These are phyloP conservation scores for Exutisphaerella laricina DNA, from an alignment of 2,329 filamentous ascomycete species.

Conservation along the genomic window DNA sequence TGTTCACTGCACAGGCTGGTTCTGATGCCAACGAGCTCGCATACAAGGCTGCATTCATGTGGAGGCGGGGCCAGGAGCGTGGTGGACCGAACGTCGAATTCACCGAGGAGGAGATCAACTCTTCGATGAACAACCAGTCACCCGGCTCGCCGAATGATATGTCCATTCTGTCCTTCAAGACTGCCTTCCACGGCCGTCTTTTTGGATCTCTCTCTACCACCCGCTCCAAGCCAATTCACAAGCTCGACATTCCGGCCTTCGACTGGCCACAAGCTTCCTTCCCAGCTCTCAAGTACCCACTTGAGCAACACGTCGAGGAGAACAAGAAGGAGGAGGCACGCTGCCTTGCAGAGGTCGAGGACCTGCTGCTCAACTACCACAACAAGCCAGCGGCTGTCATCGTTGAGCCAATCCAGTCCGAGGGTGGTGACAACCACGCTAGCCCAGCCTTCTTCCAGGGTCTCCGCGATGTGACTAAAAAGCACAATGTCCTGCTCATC, in stretches of 20 bases:
- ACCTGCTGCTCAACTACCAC: constrained; percentile 72
- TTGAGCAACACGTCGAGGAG: constrained; percentile 71
- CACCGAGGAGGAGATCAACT: constrained; percentile 66
- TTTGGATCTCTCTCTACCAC: constrained; percentile 85
- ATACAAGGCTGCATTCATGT: constrained; percentile 96
- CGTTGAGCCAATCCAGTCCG: constrained; percentile 87
- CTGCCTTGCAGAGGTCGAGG: constrained; percentile 76
- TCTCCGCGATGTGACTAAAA: constrained; percentile 71
- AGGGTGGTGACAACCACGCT: constrained; percentile 92
- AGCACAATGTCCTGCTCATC: constrained; percentile 75
- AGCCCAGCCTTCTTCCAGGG: constrained; percentile 80
- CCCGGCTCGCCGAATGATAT: constrained; percentile 71
- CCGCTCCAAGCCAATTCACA: constrained; percentile 89
- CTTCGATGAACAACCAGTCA: constrained; percentile 72
- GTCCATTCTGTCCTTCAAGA: constrained; percentile 84
- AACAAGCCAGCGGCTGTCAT: constrained; percentile 74
- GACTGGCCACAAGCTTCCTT: constrained; percentile 92
- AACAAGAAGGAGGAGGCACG: constrained; percentile 77
- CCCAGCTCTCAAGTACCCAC: constrained; percentile 78
- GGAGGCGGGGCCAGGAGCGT: constrained; percentile 72
- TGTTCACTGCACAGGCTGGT: constrained; percentile 84
- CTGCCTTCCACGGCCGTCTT: constrained; percentile 82
- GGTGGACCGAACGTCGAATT: constrained; percentile 74
- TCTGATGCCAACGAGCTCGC: constrained; percentile 92
- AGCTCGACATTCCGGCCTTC: constrained; percentile 89